Evolutionary conservation across 1,284 basidiomycete species (phyloP).

Genomic region (Cryptococcus sp.): DNA sequence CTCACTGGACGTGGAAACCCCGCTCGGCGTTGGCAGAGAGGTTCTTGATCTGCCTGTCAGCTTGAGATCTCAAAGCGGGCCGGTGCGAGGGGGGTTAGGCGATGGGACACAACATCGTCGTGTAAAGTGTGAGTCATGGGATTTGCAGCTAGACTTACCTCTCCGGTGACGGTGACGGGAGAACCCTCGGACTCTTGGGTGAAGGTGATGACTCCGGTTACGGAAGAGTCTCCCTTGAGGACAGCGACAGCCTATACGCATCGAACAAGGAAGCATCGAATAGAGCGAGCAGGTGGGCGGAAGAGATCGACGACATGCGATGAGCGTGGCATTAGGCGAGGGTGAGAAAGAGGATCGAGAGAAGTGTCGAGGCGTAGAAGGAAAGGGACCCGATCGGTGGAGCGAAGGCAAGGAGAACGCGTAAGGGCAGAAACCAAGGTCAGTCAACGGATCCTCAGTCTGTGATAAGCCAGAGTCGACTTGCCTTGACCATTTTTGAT

Average conservation of each 20-base stretch:
- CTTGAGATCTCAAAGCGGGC: not conserved
- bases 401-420: not conserved
- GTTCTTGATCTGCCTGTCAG: conserved; percentile 50
- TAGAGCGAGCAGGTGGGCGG: too few relatives aligned
- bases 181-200: conserved; percentile 54
- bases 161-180: conserved; percentile 59
- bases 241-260: conserved; percentile 63
- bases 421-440: not conserved
- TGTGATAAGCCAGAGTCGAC: conserved; percentile 1
- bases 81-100: not conserved
- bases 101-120: too few relatives aligned
- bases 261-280: not conserved
- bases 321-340: conserved; percentile 8
- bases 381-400: not conserved
- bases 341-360: conserved; percentile 1
- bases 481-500: conserved; percentile 40
- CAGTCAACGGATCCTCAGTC: too few relatives aligned
- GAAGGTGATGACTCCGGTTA: conserved; percentile 62
- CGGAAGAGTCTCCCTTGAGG: conserved; percentile 57
- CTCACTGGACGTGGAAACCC: conserved; percentile 75
- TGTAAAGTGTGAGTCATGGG: too few relatives aligned
- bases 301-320: not conserved
- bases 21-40: conserved; percentile 58
- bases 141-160: conserved; percentile 27
- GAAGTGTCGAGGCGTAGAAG: not conserved